phyloP scores from a whole-genome alignment of 208 protist species.

The Trypanosoma brucei region DNA sequence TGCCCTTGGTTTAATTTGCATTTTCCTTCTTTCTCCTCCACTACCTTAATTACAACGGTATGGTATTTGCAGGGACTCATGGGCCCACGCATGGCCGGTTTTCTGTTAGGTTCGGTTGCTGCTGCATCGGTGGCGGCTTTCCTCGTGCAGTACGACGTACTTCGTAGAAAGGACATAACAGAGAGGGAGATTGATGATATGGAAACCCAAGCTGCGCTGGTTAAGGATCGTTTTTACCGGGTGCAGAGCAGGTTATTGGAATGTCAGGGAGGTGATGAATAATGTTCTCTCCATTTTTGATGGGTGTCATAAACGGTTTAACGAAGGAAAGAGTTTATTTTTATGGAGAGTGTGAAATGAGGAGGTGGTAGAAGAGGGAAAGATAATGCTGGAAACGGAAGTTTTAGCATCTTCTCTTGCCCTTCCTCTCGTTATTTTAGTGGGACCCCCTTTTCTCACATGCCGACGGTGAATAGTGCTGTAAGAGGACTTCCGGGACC shows the following conservation, averaged over 20 bases:
- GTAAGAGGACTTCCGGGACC: too few relatives aligned
- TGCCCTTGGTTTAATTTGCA: neutral
- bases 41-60: neutral
- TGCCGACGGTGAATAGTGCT: too few relatives aligned
- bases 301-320: neutral
- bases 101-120: slow-evolving; percentile 30
- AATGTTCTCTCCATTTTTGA: neutral
- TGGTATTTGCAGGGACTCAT: slow-evolving; percentile 13
- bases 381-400: too few relatives aligned
- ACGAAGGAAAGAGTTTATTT: neutral
- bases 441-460: too few relatives aligned
- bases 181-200: slow-evolving; percentile 28
- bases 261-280: neutral
- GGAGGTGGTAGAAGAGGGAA: neutral
- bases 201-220: slow-evolving; percentile 19
- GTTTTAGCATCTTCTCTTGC: too few relatives aligned
- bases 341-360: neutral
- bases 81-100: slow-evolving; percentile 45
- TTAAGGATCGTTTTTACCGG: slow-evolving; percentile 25
- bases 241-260: slow-evolving; percentile 17
- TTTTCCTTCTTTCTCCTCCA: slow-evolving; percentile 1
- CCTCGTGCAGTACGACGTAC: slow-evolving; percentile 37
- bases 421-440: too few relatives aligned
- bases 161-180: slow-evolving; percentile 30
- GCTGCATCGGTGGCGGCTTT: slow-evolving; percentile 18